Evolutionary conservation across 108 stramenopile species (phyloP).

Genomic region (Pseudonitzschia pungens): DNA sequence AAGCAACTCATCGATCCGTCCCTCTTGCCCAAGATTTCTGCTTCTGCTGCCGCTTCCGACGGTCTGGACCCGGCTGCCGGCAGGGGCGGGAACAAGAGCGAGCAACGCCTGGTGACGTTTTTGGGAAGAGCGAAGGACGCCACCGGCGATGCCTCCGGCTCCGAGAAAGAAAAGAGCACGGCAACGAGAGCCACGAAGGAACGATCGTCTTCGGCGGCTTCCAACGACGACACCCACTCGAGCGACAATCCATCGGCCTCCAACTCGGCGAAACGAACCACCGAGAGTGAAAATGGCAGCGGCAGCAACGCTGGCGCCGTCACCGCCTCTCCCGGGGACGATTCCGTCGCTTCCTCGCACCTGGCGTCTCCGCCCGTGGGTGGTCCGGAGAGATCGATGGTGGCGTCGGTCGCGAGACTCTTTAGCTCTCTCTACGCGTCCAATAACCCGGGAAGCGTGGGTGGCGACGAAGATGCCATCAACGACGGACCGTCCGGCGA

Average conservation of each 20-base stretch:
- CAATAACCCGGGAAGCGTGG: background rate
- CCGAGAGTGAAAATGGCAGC: background rate
- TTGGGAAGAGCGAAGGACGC: background rate
- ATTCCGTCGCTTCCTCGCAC: background rate
- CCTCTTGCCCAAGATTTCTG: conserved; percentile 11
- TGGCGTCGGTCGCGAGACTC: conserved; percentile 1
- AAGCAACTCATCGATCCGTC: conserved; percentile 39
- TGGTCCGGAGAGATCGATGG: background rate
- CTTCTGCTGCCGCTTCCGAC: background rate
- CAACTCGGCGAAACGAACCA: background rate
- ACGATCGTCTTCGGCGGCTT: background rate
- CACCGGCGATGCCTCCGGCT: background rate
- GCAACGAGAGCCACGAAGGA: conserved; percentile 1
- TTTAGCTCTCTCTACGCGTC: conserved; percentile 6
- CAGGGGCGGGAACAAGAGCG: background rate
- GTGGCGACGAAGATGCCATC: conserved; percentile 12
- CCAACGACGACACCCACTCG: background rate
- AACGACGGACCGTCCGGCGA: background rate
- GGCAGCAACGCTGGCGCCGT: conserved; percentile 1
- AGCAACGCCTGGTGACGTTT: conserved; percentile 8
- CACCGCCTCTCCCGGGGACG: background rate
- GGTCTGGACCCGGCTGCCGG: background rate
- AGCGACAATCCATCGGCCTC: conserved; percentile 1
- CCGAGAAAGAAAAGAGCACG: background rate
- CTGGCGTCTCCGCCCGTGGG: background rate